Evolutionary conservation across 148 eudicot species (phyloP).

Genomic region (Rheum nobile): DNA sequence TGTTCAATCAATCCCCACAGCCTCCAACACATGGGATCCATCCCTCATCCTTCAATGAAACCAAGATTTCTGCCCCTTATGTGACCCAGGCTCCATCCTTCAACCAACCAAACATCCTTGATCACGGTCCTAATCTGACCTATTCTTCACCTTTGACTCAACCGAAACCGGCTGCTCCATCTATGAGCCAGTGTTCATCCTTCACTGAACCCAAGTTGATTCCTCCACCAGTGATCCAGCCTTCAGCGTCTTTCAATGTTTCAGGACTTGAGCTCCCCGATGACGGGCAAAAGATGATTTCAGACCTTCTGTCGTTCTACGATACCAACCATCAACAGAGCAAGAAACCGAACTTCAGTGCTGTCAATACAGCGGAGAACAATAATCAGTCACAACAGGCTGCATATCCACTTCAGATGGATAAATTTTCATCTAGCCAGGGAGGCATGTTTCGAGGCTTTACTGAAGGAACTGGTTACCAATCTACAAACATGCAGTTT

Average conservation of each 20-base stretch:
- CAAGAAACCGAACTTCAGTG: slow-evolving; percentile 3
- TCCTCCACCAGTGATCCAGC: not conserved
- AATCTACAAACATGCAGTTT: slow-evolving; percentile 4
- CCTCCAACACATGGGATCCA: not conserved
- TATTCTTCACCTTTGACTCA: not conserved
- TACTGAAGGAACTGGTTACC: not conserved
- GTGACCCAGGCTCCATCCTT: not conserved
- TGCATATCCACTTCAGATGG: not conserved
- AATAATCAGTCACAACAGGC: not conserved
- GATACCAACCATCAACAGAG: slow-evolving; percentile 20
- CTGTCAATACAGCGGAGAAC: not conserved
- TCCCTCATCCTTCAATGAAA: not conserved
- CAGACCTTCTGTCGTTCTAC: slow-evolving; percentile 29
- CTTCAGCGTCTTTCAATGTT: slow-evolving; percentile 8
- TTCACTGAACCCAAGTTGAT: not conserved
- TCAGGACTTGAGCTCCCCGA: slow-evolving; percentile 24
- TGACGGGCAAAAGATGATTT: slow-evolving; percentile 35
- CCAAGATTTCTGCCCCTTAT: not conserved
- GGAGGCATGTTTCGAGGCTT: not conserved
- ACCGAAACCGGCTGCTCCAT: slow-evolving; percentile 1
- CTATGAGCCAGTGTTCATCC: no score
- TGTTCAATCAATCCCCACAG: not conserved
- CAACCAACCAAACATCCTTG: not conserved
- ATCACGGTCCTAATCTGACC: not conserved
- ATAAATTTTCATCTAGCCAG: not conserved